Evolutionary conservation across 2,329 filamentous ascomycete species (phyloP).

Genomic region (Parastagonospora nodorum): DNA sequence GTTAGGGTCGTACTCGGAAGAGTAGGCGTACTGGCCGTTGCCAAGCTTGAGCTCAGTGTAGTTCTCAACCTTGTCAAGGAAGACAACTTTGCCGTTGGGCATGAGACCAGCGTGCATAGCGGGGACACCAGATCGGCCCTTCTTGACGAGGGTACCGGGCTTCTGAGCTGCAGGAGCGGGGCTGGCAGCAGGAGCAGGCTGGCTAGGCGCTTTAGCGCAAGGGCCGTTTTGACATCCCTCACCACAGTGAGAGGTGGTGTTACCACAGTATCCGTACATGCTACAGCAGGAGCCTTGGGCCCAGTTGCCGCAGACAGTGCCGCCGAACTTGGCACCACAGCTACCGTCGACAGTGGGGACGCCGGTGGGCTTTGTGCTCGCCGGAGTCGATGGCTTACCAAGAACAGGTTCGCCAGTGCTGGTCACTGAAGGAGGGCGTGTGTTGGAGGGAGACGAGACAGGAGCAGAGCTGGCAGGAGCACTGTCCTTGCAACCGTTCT

Average conservation of each 20-base stretch:
- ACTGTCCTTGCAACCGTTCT: conserved; percentile 45
- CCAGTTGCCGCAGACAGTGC: conserved; percentile 60
- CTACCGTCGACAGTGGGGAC: conserved; percentile 56
- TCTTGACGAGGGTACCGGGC: conserved; percentile 54
- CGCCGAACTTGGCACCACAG: conserved; percentile 57
- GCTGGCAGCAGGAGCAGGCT: conserved; percentile 49
- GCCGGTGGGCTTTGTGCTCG: conserved; percentile 26
- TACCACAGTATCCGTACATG: conserved; percentile 62
- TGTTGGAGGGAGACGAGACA: conserved; percentile 14
- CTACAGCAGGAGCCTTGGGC: conserved; percentile 60
- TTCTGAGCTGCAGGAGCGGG: conserved; percentile 54
- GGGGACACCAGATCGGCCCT: conserved; percentile 64
- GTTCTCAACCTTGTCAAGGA: conserved; percentile 68
- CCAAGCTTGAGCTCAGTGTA: conserved; percentile 62
- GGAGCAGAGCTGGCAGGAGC: conserved; percentile 10
- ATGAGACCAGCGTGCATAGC: conserved; percentile 67
- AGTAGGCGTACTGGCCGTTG: conserved; percentile 64
- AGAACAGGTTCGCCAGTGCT: conserved; percentile 46
- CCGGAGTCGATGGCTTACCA: conserved; percentile 33
- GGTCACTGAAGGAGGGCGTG: conserved; percentile 37
- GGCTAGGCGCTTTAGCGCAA: conserved; percentile 50
- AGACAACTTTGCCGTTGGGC: conserved; percentile 63
- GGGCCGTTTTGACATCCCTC: conserved; percentile 60
- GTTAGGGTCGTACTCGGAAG: conserved; percentile 62
- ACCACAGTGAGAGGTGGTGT: conserved; percentile 58